Evolutionary conservation across 1,284 basidiomycete genomes (phyloP), one percentile per base, ranked within the genome.

Genomic region (Fomitopsis palustris): DNA sequence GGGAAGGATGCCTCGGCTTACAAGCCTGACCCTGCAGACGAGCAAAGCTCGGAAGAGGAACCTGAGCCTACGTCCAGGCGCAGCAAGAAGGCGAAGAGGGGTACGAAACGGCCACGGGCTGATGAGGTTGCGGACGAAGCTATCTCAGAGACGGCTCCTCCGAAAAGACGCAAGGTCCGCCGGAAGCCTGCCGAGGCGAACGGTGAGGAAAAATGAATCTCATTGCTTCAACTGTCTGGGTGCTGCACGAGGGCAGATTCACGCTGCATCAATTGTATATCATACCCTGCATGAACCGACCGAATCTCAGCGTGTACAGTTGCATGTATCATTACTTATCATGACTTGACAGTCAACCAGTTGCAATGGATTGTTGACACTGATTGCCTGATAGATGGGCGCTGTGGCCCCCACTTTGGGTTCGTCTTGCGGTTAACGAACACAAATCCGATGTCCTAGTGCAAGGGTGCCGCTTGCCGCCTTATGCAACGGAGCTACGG

Each of bases 1-100:
- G 68, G 67, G 19, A 57, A 55, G 14, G 78, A 81, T 60, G 75
- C 75, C 23, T 63, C 70, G 38, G 75, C 75, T n/a, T 80, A 80
- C 62, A 74, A 75, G 55, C 79, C 78, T 17, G 69, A 66, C 1
- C 67, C 69, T 45, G 66, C 67, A 4, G 61, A 55, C 12, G 70
- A 70, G 21, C 72, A 70, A 2, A 68, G 69, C n/a, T 62, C 70
- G 3, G 70, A 70, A 16, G 61, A 56, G 4, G 55, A 45, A 19
- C 25, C 21, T 25, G 56, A 33, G 12, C 41, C 17, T 23, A 67
- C 57, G 12, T 65, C 58, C 45, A 68, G 65, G 23, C 53, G 54
- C 27, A 69, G 67, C 57, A 68, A 65, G 55, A 67, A 57, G 58
- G 65, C 64, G 49, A 74, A 67, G 65, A 57, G 63, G 41, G 62